Percentiles rank a stretch among this genome's conserved stretches.
phyloP scores from a whole-genome alignment of 495 filamentous ascomycete species.

The Trichocladium uniseriatum region DNA sequence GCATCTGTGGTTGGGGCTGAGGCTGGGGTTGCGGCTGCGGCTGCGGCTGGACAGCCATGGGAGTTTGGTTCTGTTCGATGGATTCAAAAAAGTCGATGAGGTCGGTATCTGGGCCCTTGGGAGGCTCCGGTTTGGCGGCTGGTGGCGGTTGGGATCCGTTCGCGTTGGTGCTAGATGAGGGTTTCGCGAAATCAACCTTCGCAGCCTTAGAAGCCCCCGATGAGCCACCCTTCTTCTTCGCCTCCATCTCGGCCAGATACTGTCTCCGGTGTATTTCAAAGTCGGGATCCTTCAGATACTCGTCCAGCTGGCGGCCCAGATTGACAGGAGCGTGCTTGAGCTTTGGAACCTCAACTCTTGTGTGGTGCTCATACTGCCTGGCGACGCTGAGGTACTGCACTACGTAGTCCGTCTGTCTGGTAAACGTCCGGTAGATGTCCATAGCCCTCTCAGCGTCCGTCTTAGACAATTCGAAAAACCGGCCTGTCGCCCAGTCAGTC shows the following conservation, averaged over 20 bases:
- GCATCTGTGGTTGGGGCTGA: constrained; percentile 20
- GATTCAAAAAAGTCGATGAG: constrained; percentile 98
- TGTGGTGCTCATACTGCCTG: constrained; percentile 81
- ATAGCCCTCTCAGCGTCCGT: constrained; percentile 87
- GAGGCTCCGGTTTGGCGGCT: constrained; percentile 15
- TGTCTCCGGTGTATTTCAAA: constrained; percentile 92
- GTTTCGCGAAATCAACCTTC: constrained; percentile 26
- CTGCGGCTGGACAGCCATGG: constrained; percentile 45
- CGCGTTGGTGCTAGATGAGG: constrained; percentile 27
- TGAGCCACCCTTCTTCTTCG: constrained; percentile 51
- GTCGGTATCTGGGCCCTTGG: constrained; percentile 63
- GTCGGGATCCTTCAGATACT: constrained; percentile 91
- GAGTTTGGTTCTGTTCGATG: constrained; percentile 86
- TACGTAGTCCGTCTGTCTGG: constrained; percentile 83
- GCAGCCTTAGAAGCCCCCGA: constrained; percentile 21
- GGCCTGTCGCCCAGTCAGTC: constrained; percentile 47
- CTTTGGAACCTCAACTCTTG: constrained; percentile 89
- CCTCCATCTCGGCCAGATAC: constrained; percentile 77
- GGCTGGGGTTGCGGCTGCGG: constrained; percentile 17
- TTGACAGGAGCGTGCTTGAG: constrained; percentile 95
- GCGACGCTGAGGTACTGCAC: constrained; percentile 84
- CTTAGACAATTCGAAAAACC: constrained; percentile 97
- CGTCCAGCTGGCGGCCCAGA: constrained; percentile 78
- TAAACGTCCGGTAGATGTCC: constrained; percentile 87
- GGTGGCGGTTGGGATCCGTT: constrained; percentile 19